Conservation (phyloP, 768 basidiomycete genomes). For the Floccularia luteovirens region DNA sequence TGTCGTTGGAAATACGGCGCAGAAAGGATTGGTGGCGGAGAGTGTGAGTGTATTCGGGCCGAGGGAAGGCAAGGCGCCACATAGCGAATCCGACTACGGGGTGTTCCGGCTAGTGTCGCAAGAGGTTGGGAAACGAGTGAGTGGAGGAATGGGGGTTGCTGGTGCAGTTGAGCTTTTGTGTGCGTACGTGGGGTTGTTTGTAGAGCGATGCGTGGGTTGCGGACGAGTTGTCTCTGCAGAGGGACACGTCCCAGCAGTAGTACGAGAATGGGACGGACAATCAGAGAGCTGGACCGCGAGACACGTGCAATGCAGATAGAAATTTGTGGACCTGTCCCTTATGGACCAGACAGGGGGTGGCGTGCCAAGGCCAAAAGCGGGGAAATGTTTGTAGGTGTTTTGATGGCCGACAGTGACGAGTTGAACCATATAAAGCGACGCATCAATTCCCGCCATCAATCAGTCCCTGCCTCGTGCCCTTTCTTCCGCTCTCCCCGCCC, state of each 20-base stretch:
- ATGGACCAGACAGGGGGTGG: constrained; percentile 4
- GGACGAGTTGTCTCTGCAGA: constrained; percentile 61
- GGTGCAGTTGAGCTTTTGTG: constrained; percentile 37
- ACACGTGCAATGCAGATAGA: constrained; percentile 32
- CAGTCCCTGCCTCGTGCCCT: constrained; percentile 2
- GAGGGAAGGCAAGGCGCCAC: constrained; percentile 64
- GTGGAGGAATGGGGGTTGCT: constrained; percentile 40
- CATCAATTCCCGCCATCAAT: background rate
- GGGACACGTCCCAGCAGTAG: constrained; percentile 67
- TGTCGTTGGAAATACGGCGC: constrained; percentile 30
- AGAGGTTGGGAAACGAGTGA: constrained; percentile 53
- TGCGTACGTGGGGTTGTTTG: constrained; percentile 55
- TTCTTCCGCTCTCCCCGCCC: constrained; percentile 1
- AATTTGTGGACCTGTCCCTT: constrained; percentile 3
- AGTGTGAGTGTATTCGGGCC: constrained; percentile 67
- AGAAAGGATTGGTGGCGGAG: constrained; percentile 41
- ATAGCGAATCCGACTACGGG: constrained; percentile 60
- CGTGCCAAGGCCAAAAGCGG: constrained; percentile 9
- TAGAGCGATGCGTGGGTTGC: constrained; percentile 52
- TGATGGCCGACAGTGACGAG: background rate
- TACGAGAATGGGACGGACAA: constrained; percentile 45
- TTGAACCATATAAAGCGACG: background rate
- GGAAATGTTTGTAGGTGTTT: constrained; percentile 1
- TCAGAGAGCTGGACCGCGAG: constrained; percentile 36
- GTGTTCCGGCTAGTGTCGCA: constrained; percentile 64